phyloP scores from a whole-genome alignment of 1,284 basidiomycete species.

The Apiotrichum gamsii region DNA sequence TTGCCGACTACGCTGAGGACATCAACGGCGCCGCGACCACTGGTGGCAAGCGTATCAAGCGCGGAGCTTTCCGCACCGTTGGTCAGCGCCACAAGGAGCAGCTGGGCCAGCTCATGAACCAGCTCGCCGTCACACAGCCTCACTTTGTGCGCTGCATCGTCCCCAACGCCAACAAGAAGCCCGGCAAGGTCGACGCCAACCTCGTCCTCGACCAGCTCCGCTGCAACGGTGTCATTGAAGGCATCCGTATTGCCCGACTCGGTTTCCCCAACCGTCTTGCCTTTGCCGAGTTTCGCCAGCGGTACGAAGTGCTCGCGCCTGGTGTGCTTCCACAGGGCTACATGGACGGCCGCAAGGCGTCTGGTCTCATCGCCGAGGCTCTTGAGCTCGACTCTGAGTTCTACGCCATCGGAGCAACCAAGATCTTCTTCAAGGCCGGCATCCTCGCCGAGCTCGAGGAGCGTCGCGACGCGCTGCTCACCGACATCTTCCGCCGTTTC shows the following conservation, averaged over 20 bases:
- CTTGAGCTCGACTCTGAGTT: slow-evolving; percentile 78
- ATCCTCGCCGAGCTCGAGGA: slow-evolving; percentile 98
- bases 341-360: slow-evolving; percentile 95
- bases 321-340: slow-evolving; percentile 88
- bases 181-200: slow-evolving; percentile 85
- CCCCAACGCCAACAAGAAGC: slow-evolving; percentile 87
- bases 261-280: slow-evolving; percentile 96
- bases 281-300: slow-evolving; percentile 94
- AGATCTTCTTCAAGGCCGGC: slow-evolving; percentile 99
- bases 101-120: slow-evolving; percentile 81
- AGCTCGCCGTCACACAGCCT: slow-evolving; percentile 89
- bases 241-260: slow-evolving; percentile 93
- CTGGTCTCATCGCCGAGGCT: slow-evolving; percentile 83
- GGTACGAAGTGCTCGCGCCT: slow-evolving; percentile 93
- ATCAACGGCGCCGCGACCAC: slow-evolving; percentile 31
- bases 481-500: slow-evolving; percentile 80
- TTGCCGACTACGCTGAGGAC: slow-evolving; percentile 71
- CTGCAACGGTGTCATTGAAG: slow-evolving; percentile 98
- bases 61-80: slow-evolving; percentile 94
- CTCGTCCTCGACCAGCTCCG: slow-evolving; percentile 93
- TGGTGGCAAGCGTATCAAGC: slow-evolving; percentile 74
- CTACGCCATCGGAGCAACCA: slow-evolving; percentile 91
- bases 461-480: slow-evolving; percentile 75
- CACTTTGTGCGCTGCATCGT: slow-evolving; percentile 99
- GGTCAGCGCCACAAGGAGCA: slow-evolving; percentile 96